Evolutionary conservation across 2,329 filamentous ascomycete species (phyloP).

Genomic region (Tolypocladium amazonense): DNA sequence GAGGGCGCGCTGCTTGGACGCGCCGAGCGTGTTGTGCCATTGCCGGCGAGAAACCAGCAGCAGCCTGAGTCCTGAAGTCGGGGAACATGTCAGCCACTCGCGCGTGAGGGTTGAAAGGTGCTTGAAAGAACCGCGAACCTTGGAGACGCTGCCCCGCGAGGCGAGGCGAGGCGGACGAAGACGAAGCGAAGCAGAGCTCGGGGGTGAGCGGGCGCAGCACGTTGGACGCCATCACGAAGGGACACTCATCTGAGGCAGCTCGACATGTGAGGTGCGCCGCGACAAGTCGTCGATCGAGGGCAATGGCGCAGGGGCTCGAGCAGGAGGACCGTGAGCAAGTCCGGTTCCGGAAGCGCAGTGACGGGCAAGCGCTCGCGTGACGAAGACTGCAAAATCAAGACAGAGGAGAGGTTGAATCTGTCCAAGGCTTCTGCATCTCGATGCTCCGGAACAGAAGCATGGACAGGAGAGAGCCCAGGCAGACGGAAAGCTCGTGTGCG

Average conservation of each 20-base stretch:
- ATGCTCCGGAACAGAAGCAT: background rate
- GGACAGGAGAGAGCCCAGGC: background rate
- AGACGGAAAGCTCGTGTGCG: background rate
- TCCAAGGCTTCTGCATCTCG: background rate
- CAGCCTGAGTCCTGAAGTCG: conserved; percentile 8
- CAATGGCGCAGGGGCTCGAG: background rate
- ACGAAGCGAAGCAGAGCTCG: conserved; percentile 16
- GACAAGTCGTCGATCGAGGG: background rate
- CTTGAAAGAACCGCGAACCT: conserved; percentile 4
- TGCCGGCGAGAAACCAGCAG: conserved; percentile 17
- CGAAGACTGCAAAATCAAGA: background rate
- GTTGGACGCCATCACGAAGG: conserved; percentile 21
- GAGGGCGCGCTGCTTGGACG: conserved; percentile 15
- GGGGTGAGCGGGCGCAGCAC: conserved; percentile 22
- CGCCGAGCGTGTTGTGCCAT: conserved; percentile 26
- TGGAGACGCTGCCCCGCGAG: conserved; percentile 12
- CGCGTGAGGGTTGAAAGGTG: background rate
- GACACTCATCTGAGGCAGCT: conserved; percentile 17
- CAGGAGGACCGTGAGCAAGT: background rate
- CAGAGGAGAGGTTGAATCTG: background rate
- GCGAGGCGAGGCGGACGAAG: conserved; percentile 13
- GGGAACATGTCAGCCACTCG: background rate
- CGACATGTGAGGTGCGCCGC: background rate
- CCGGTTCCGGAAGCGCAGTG: background rate
- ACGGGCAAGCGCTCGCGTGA: background rate